phyloP scores from a whole-genome alignment of 2,329 filamentous ascomycete species.

The Cladosporium sp. region DNA sequence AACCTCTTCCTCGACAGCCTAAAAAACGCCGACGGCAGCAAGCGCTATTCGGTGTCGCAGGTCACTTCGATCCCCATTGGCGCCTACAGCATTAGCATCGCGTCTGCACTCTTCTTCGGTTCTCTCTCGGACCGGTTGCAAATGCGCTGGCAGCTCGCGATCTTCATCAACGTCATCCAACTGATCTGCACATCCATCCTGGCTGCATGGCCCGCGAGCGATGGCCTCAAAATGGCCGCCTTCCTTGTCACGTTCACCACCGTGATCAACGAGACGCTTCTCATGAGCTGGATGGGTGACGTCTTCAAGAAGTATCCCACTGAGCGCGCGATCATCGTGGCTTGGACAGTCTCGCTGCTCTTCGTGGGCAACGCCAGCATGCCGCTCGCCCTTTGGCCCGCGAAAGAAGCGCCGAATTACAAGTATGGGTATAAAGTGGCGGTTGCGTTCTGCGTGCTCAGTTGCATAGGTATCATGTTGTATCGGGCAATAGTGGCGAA shows the following conservation, averaged over 20 bases:
- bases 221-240: conserved; percentile 7
- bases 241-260: conserved; percentile 5
- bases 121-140: conserved; percentile 15
- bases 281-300: conserved; percentile 18
- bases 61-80: conserved; percentile 11
- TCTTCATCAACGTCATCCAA: conserved; percentile 15
- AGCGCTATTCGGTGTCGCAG: conserved; percentile 7
- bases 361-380: conserved; percentile 17
- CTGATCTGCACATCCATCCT: conserved; percentile 8
- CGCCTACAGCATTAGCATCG: conserved; percentile 14
- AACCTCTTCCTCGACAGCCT: conserved; percentile 19
- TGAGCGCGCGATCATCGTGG: conserved; percentile 10
- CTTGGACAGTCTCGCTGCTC: conserved; percentile 14
- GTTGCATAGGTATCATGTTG: conserved; percentile 9
- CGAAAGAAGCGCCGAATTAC: conserved; percentile 12
- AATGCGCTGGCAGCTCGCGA: conserved; percentile 19
- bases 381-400: conserved; percentile 15
- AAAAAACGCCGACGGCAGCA: conserved; percentile 8
- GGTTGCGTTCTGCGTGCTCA: conserved; percentile 11
- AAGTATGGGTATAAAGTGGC: conserved; percentile 13
- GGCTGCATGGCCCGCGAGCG: conserved; percentile 3
- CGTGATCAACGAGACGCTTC: conserved; percentile 11
- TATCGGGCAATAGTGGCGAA: conserved; percentile 5
- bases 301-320: conserved; percentile 9
- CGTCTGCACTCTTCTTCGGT: conserved; percentile 9